Conservation (phyloP, 2,329 filamentous ascomycete species). For the Sporothrix curviconia region DNA sequence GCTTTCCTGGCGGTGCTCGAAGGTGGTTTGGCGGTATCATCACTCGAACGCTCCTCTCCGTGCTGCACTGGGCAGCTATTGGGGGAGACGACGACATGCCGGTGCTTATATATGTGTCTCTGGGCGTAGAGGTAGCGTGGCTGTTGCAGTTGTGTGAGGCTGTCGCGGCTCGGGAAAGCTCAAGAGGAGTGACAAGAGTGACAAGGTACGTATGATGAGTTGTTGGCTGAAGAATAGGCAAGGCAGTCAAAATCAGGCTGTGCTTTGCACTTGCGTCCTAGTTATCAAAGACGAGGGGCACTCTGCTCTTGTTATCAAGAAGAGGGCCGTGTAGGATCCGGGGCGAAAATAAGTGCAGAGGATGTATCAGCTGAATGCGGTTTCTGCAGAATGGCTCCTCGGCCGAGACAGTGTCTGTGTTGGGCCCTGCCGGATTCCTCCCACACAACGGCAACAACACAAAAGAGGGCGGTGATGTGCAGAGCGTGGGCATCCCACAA, state of each 20-base stretch:
- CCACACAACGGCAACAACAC: not conserved
- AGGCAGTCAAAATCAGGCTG: too few relatives aligned
- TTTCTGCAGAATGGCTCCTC: not conserved
- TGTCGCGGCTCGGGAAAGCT: too few relatives aligned
- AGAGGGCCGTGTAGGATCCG: not conserved
- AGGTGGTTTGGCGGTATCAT: not conserved
- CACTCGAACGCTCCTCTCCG: not conserved
- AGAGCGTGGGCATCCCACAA: not conserved
- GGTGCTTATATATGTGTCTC: not conserved
- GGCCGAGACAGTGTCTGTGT: conserved; percentile 1
- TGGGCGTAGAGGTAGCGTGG: not conserved
- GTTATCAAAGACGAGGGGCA: not conserved
- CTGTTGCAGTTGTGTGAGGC: not conserved
- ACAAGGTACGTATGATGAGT: not conserved
- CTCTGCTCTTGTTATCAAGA: not conserved
- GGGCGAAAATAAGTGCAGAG: not conserved
- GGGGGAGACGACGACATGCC: not conserved
- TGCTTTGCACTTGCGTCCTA: too few relatives aligned
- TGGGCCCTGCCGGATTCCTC: not conserved
- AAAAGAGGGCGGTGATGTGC: too few relatives aligned
- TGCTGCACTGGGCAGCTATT: not conserved
- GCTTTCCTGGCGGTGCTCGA: not conserved
- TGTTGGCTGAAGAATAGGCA: not conserved
- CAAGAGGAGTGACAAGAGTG: too few relatives aligned
- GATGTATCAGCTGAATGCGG: not conserved